These are phyloP conservation scores for Musa itinerans DNA, from an alignment of 176 grass and related monocot species.

Conservation along the genomic window DNA sequence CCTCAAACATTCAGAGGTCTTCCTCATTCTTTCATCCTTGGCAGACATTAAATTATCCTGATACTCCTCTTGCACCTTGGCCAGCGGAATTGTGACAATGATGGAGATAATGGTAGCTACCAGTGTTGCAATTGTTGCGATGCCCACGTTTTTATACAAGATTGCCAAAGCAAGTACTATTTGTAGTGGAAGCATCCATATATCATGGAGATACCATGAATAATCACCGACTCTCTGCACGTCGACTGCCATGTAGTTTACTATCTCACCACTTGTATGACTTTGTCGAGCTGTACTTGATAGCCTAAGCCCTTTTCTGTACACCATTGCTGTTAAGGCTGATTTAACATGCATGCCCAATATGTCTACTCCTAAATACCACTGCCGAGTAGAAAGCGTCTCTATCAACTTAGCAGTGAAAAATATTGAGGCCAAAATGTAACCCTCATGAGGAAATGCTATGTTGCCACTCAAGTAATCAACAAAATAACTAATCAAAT, in stretches of 20 bases:
- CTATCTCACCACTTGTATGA: conserved; percentile 63
- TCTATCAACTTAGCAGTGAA: conserved; percentile 58
- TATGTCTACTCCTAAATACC: conserved; percentile 66
- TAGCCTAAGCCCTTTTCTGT: conserved; percentile 60
- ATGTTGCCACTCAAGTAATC: conserved; percentile 32
- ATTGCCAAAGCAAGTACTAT: conserved; percentile 50
- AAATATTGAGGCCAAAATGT: conserved; percentile 15
- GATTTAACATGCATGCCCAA: conserved; percentile 92
- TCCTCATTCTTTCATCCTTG: conserved; percentile 75
- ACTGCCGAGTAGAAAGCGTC: conserved; percentile 72
- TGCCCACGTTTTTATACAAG: conserved; percentile 53
- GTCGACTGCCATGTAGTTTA: conserved; percentile 74
- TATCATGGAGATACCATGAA: conserved; percentile 72
- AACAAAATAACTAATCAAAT: conserved; percentile 22
- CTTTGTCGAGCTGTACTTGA: conserved; percentile 38
- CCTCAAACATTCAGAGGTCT: conserved; percentile 61
- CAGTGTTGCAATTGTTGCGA: conserved; percentile 41
- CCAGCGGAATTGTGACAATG: conserved; percentile 58
- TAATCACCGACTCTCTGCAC: conserved; percentile 78
- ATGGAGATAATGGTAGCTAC: conserved; percentile 40
- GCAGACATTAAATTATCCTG: conserved; percentile 70
- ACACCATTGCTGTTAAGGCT: conserved; percentile 69
- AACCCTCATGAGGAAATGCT: conserved; percentile 33
- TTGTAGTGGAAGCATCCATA: conserved; percentile 65
- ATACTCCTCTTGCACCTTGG: conserved; percentile 51